These are phyloP conservation scores for Glebionis coronaria DNA, from an alignment of 129 eudicot genomes.

Conservation along the genomic window DNA sequence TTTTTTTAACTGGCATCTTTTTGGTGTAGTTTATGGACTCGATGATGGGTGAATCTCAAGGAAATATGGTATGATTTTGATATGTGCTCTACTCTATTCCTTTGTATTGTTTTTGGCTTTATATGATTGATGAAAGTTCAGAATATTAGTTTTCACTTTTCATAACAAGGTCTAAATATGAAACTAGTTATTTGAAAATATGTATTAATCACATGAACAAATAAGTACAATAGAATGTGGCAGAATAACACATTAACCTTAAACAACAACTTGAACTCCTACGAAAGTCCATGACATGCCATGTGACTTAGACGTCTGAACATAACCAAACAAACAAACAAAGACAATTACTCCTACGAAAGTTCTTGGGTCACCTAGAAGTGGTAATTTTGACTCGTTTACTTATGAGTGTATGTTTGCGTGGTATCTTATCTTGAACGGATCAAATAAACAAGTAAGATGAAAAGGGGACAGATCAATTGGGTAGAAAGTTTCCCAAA, in stretches of 20 bases:
- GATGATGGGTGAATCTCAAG: constrained; percentile 45
- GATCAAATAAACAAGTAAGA: not conserved
- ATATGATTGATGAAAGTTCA: constrained; percentile 5
- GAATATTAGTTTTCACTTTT: not conserved
- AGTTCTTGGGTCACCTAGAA: not conserved
- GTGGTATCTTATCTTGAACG: not conserved
- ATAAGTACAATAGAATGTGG: too few species aligned
- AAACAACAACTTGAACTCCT: too few species aligned
- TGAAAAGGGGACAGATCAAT: not conserved
- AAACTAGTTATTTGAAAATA: too few species aligned
- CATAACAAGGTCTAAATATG: constrained; percentile 1
- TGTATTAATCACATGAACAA: too few species aligned
- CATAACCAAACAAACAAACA: not conserved
- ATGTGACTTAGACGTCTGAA: too few species aligned
- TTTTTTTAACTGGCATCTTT: constrained; percentile 26
- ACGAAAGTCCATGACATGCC: too few species aligned
- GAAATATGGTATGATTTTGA: constrained; percentile 44
- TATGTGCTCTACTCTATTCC: not conserved
- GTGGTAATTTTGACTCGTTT: constrained; percentile 2
- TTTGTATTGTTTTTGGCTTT: not conserved
- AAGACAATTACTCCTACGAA: too few species aligned
- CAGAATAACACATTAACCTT: too few species aligned
- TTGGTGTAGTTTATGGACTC: constrained; percentile 85
- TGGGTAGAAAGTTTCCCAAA: not conserved
- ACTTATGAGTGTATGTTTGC: not conserved